Base-by-base conservation (phyloP, 805 yeast species). In the Debaryomyces hansenii region DNA sequence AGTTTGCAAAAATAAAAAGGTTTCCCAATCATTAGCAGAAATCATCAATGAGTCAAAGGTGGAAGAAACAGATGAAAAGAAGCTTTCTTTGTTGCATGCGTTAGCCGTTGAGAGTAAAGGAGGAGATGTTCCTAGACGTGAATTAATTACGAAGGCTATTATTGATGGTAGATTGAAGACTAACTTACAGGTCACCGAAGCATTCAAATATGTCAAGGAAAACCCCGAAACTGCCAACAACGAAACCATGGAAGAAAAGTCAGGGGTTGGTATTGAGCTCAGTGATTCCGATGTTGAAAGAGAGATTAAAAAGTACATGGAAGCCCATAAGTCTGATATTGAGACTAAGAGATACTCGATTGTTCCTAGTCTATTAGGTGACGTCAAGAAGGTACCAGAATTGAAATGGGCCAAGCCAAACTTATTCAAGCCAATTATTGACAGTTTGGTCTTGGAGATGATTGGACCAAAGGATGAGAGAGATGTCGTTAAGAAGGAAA, bases 381-480 rank as follows among this genome's bases (percentile, higher is more conserved):
- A 83, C 38, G 80, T 88, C 50, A 90, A 88, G 76, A 79, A 75
- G 53, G 60, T 90, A 38, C 84, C 90, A 4, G 80, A 73, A 15
- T 77, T 94, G 66, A 90, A 88, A 69, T 94, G 97, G 96, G 98
- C 98, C 7, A 79, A 86, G 40, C 96, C 97, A 32, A 79, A 84
- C 42, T 73, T 80, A 45, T 88, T 94, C 72, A 94, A 94, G 69
- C 96, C 96, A 11, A 77, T 82, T 20, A 85, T 94, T 55, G 99
- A 94, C 63, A 82, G 77, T 37, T 81, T 86, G 58, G 71, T 90
- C n/a, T 66, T 87, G 50, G 80, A 70, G 36, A 67, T 85, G 11
- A 70, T 91, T 47, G 99, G 99, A 33, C 98, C 98, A 44, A 92
- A 92, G 67, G 99, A 94, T 63, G 98, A 91, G 63, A 83, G 98